Base-by-base conservation (phyloP, 2,329 filamentous ascomycete genomes). In the Biscogniauxia mediterranea region DNA sequence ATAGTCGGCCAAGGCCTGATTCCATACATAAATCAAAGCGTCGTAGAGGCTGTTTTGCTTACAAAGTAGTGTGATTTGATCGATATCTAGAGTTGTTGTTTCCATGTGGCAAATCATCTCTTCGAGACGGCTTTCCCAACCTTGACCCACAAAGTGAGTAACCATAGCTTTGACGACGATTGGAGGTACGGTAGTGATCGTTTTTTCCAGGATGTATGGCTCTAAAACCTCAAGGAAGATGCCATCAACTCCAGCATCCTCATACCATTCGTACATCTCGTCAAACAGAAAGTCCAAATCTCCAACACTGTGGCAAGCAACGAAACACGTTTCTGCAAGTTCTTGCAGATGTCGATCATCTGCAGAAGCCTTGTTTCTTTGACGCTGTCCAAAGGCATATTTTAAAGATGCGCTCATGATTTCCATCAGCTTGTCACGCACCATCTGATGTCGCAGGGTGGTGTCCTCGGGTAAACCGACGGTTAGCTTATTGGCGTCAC, bases 11-110 rank as follows among this genome's bases (percentile, higher is more conserved):
- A 99, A 80, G 2, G 92, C 93, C 74, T 92, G 89, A 63, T 96
- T 98, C 95, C 95, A 99, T 59, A 99, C 91, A 73, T 98, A 97
- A 52, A 96, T 93, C 60, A 97, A 85, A 1, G 95, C 96, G 76
- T 99, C 96, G 72, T 97, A 99, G 3, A 99, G 83, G 66, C 90
- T 87, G 74, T 98, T 89, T 72, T 94, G 89, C 74, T 95, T 96
- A 82, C 95, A 99, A 23, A 99, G 81, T 13, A 85, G 84, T 0
- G 94, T 97, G 61, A 96, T 87, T 75, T 98, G 92, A 73, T 99
- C 94, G 67, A 99, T 88, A 73, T 99, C 96, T 72, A 99, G 88
- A 0, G 93, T 97, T 15, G 86, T 81, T 1, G 94, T 96, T 69
- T 97, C 90, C 78, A 99, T 89, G 66, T 94, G 89, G 74, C 94